Percentiles rank a stretch among this genome's conserved stretches.
Conservation (phyloP, 139 green algal species). For the Zygnema circumcarinatum region DNA sequence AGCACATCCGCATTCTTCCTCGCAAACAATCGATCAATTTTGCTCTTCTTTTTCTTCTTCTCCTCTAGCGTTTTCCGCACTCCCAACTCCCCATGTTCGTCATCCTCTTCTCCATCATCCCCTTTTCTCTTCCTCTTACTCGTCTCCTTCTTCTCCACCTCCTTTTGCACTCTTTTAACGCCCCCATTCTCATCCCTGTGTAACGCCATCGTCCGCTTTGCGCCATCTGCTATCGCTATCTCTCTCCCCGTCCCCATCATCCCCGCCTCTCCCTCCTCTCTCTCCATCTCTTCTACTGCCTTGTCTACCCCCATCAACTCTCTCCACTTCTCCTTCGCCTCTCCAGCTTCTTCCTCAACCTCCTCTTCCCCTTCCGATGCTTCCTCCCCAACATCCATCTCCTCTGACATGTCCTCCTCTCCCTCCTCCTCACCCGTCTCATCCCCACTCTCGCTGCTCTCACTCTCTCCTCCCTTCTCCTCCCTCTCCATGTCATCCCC, state of each 20-base stretch:
- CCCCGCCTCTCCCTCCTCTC: background rate
- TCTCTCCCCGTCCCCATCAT: too few species aligned
- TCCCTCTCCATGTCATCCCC: conserved; percentile 7
- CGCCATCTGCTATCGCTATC: too few species aligned
- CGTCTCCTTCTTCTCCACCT: too few species aligned
- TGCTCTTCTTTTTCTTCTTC: conserved; percentile 57
- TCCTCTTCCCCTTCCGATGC: conserved; percentile 8
- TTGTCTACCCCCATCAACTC: conserved; percentile 5
- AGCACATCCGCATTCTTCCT: conserved; percentile 37
- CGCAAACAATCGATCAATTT: conserved; percentile 39
- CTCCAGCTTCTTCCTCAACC: conserved; percentile 11
- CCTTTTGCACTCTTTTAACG: conserved; percentile 6
- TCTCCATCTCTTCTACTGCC: too few species aligned
- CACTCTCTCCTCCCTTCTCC: conserved; percentile 31
- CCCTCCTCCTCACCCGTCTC: background rate
- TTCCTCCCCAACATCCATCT: background rate
- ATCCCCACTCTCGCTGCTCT: background rate
- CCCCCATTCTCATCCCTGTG: conserved; percentile 38
- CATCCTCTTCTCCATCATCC: too few species aligned
- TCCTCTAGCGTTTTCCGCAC: background rate
- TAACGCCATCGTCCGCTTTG: too few species aligned
- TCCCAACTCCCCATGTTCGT: conserved; percentile 11
- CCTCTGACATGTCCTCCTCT: background rate
- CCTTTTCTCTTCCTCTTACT: too few species aligned
- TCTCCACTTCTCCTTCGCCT: background rate